Evolutionary conservation across 345 rosid genomes (phyloP), one percentile per base, ranked within the genome.

Genomic region (Salix brachista): DNA sequence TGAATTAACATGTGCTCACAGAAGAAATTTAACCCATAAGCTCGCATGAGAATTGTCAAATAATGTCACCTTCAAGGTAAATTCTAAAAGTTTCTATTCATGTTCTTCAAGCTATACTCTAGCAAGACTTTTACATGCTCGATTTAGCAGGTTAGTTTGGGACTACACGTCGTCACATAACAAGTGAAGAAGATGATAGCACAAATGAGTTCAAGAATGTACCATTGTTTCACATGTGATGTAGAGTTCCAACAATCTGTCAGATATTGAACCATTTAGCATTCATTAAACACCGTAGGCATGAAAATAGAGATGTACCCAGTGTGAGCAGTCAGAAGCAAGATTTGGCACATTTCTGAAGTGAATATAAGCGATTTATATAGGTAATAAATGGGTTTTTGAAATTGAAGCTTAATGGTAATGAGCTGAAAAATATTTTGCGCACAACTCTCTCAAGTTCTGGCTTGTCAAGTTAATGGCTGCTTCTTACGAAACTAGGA

Each of bases 161-260:
- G 64, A 48, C 34, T 30, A 28, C 5, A 3, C 14, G 13, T 39
- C 32, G 42, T 71, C 14, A 30, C 3, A 2, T 11, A 52, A 10
- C 30, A 54, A 8, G 52, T 30, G 36, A 56, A 21, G 61, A 65
- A 61, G 25, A 42, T 61, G 26, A 28, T 17, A 61, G 18, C 16
- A 2, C 18, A 48, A 70, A 85, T 68, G 60, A 78, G 48, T 69
- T 65, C 44, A 46, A 81, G 56, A 60, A 69, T 34, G 42, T 90
- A 92, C 99, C 99, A 96, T 72, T 88, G 83, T 75, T 88, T 91
- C 80, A 96, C 85, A 76, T 89, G 94, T 37, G 92, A 84, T 70
- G 96, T 91, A 17, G 85, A 83, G 60, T 71, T 85, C 99, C 99
- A 96, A 86, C 99, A 93, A 85, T 77, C 99, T 92, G 89, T 77